phyloP scores from a whole-genome alignment of 2,329 filamentous ascomycete genomes.

The Mollisia scopiformis region DNA sequence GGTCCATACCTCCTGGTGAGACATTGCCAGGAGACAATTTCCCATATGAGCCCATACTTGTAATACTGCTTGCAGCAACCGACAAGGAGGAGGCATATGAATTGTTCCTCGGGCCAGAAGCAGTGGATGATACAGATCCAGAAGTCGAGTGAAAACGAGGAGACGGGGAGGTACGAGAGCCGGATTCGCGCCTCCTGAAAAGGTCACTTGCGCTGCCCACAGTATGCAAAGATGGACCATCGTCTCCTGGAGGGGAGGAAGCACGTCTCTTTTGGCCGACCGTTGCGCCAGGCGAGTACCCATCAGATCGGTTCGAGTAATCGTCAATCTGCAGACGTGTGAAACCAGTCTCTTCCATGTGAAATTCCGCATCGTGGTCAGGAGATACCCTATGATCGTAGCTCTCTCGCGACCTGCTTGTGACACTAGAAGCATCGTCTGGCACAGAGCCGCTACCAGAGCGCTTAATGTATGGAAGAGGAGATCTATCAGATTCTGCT shows the following conservation, averaged over 20 bases:
- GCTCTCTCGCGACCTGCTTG: conserved; percentile 58
- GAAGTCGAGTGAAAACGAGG: conserved; percentile 58
- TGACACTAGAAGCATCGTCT: conserved; percentile 53
- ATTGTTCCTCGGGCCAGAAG: conserved; percentile 62
- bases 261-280: conserved; percentile 66
- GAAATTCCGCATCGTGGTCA: conserved; percentile 45
- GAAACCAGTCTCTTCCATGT: conserved; percentile 56
- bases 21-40: conserved; percentile 62
- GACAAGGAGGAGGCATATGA: conserved; percentile 67
- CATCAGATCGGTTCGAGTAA: conserved; percentile 40
- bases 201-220: conserved; percentile 38
- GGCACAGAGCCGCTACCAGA: conserved; percentile 49
- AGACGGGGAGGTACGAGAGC: conserved; percentile 56
- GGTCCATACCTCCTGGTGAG: conserved; percentile 44
- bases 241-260: conserved; percentile 56
- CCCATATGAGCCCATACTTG: conserved; percentile 64
- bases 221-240: conserved; percentile 37
- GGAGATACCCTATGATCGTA: conserved; percentile 58
- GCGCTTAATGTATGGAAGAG: conserved; percentile 40
- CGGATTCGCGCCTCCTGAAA: conserved; percentile 46
- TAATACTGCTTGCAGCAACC: conserved; percentile 63
- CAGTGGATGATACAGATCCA: conserved; percentile 66
- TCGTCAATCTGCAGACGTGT: conserved; percentile 56
- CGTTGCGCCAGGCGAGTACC: conserved; percentile 35
- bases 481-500: conserved; percentile 34